phyloP scores from a whole-genome alignment of 495 filamentous ascomycete genomes.

The Cercophora scortea region DNA sequence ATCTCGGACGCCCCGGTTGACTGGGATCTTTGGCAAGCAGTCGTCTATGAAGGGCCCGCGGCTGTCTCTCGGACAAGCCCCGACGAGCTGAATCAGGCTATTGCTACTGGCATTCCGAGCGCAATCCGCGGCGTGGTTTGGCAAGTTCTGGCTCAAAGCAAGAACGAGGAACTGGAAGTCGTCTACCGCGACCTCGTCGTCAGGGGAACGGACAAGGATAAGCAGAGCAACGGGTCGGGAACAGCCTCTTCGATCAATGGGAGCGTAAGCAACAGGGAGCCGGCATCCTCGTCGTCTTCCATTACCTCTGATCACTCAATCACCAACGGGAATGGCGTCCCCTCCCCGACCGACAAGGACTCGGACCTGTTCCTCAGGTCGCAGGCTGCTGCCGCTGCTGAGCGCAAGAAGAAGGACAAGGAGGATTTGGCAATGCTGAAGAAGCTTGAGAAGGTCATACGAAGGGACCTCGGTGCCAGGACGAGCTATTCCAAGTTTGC shows the following conservation, averaged over 20 bases:
- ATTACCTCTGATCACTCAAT: constrained; percentile 74
- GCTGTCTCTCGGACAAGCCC: constrained; percentile 78
- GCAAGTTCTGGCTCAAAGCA: constrained; percentile 93
- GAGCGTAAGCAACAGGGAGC: constrained; percentile 48
- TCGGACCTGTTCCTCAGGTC: constrained; percentile 58
- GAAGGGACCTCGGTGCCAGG: constrained; percentile 78
- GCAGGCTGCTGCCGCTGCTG: constrained; percentile 55
- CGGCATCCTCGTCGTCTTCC: constrained; percentile 75
- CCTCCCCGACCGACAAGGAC: constrained; percentile 55
- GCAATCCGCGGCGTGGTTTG: constrained; percentile 95
- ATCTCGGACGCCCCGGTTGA: constrained; percentile 66
- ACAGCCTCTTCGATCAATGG: constrained; percentile 30
- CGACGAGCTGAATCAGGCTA: constrained; percentile 81
- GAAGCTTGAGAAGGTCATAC: constrained; percentile 88
- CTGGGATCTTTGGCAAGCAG: constrained; percentile 96
- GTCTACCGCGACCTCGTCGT: constrained; percentile 76
- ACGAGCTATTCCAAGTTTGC: constrained; percentile 96
- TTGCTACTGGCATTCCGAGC: constrained; percentile 87
- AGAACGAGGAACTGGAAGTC: constrained; percentile 80
- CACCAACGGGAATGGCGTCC: constrained; percentile 48
- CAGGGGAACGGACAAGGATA: constrained; percentile 74
- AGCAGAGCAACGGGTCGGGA: constrained; percentile 43
- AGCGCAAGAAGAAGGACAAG: constrained; percentile 65
- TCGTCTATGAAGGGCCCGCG: constrained; percentile 86
- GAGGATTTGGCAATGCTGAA: constrained; percentile 61